These are phyloP conservation scores for Cucurbita moschata DNA, from an alignment of 306 rosid genomes.

Conservation along the genomic window DNA sequence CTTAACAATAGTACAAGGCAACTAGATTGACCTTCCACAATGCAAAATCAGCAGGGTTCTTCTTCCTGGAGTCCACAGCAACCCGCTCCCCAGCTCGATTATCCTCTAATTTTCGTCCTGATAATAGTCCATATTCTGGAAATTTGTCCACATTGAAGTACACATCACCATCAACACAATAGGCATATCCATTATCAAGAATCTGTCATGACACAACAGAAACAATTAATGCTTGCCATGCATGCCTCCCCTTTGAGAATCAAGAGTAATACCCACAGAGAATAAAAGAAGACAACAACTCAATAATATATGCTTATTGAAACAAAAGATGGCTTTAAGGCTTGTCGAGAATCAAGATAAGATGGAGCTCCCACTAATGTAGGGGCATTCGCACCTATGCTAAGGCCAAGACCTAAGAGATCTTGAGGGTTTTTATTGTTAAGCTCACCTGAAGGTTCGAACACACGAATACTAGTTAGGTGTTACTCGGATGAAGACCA, in stretches of 20 bases:
- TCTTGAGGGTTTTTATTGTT: not conserved
- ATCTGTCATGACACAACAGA: slow-evolving; percentile 42
- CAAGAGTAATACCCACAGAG: not conserved
- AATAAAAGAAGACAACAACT: not conserved
- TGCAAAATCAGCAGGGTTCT: slow-evolving; percentile 95
- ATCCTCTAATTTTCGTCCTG: slow-evolving; percentile 77
- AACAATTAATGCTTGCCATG: not conserved
- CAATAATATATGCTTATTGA: not conserved
- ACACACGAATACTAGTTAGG: not conserved
- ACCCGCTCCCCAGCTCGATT: slow-evolving; percentile 98
- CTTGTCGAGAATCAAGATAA: not conserved
- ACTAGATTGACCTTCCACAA: slow-evolving; percentile 65
- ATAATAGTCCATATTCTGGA: slow-evolving; percentile 73
- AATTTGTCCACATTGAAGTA: slow-evolving; percentile 67
- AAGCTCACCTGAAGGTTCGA: not conserved
- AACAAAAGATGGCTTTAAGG: not conserved
- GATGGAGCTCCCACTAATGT: not conserved
- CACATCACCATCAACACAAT: slow-evolving; percentile 71
- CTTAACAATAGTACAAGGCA: not conserved
- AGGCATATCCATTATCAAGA: slow-evolving; percentile 75
- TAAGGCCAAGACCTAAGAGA: not conserved
- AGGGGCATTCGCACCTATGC: not conserved
- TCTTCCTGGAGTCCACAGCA: slow-evolving; percentile 81
- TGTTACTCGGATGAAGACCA: not conserved
- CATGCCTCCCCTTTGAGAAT: not conserved